Base-by-base conservation (phyloP, 2,329 filamentous ascomycete species). In the Hypoxylon sp. region DNA sequence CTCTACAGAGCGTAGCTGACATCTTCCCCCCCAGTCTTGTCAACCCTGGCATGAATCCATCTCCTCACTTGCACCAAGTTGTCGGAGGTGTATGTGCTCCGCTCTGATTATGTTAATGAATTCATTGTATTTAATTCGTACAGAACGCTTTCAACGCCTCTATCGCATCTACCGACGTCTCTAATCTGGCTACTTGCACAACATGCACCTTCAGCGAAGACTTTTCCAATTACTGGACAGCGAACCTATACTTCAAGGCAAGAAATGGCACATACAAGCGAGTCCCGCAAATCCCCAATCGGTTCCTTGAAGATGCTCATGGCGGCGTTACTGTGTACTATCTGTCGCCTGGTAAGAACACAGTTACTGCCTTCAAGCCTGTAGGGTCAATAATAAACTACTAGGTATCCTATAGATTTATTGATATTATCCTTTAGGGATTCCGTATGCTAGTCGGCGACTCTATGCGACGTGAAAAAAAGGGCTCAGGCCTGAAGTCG, bases 381-480 rank as follows among this genome's bases (percentile, higher is more conserved):
- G 84, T 77, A 87, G 83, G 63, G 90, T 83, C 52, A 70, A 79
- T 68, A 71, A 79, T 37, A 80, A 83, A 52, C 80, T 80, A n/a
- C 77, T 84, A 13, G 74, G 1, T n/a, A 5, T n/a, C 3, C 13
- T 10, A 6, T 17, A 29, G 35, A 42, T n/a, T 37, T 61, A 19
- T 47, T 68, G 78, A 35, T 80, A 82, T 11, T 86, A 84, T 71
- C 84, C 83, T 8, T 74, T 17, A 80, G 79, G 80, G 80, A 10
- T 82, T 82, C 73, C 80, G 81, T 47, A 82, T 82, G 81, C 77
- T 82, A 26, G 71, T 78, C 29, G 80, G 81, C 33, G 77, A 82
- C 44, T 75, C 79, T 6, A 73, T 67, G 51, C 75, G 71, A 47
- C 74, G 75, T 31, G 77, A 77, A 67, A 74, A 72, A 14, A 67